phyloP scores from a whole-genome alignment of 345 rosid genomes.

The Cardamine resedifolia region DNA sequence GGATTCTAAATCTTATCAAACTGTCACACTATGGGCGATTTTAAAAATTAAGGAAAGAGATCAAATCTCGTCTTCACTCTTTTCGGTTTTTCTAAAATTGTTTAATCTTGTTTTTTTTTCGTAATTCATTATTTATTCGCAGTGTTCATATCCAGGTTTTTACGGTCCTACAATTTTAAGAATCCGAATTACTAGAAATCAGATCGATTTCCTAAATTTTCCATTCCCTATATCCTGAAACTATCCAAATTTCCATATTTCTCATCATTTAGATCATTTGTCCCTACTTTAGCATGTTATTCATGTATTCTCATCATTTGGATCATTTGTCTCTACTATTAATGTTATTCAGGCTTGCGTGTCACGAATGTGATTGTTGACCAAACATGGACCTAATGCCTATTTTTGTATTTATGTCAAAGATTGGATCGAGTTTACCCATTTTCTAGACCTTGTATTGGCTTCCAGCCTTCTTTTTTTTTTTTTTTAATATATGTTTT shows the following conservation, averaged over 20 bases:
- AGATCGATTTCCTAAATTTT: too few relatives aligned
- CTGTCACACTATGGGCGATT: too few relatives aligned
- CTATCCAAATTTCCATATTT: neutral
- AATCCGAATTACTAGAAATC: too few relatives aligned
- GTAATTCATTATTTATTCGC: too few relatives aligned
- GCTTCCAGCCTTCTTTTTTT: constrained; percentile 8
- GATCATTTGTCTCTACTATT: constrained; percentile 29
- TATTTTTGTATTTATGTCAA: constrained; percentile 28
- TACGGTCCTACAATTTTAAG: too few relatives aligned
- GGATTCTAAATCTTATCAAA: too few relatives aligned
- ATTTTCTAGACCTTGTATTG: neutral
- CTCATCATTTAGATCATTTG: constrained; percentile 15
- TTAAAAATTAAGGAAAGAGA: too few relatives aligned
- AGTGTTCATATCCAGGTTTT: too few relatives aligned
- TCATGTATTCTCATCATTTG: constrained; percentile 1
- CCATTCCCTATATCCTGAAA: neutral
- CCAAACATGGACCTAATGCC: constrained; percentile 35
- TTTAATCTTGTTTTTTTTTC: too few relatives aligned
- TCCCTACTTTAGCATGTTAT: constrained; percentile 20
- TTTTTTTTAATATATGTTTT: neutral
- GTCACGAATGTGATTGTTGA: constrained; percentile 55
- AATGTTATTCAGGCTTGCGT: constrained; percentile 31
- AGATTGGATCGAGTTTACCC: constrained; percentile 5
- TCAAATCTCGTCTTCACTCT: too few relatives aligned
- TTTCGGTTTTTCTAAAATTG: too few relatives aligned